Base-by-base conservation (phyloP, 1,284 basidiomycete species). In the Paramarasmius palmivorus region DNA sequence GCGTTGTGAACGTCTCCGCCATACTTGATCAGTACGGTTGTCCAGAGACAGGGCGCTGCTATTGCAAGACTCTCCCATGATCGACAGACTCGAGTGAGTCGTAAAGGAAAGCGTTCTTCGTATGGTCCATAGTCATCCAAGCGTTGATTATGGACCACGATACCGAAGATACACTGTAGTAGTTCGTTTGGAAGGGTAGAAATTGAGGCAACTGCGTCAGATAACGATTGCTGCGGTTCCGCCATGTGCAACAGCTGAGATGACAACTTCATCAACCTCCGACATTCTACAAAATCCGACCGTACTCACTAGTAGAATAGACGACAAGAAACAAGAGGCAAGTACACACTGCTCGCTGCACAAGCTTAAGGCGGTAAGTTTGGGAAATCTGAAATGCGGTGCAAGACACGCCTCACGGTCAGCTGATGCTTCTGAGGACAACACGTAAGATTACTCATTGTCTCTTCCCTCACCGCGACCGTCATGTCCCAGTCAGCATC, bases 401-500 rank as follows among this genome's bases (percentile, higher is more conserved):
- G 23, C 25, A 23, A 8, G 19, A 23, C 17, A 17, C 22, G 32
- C 9, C 14, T 25, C 15, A 41, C 41, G 47, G 17, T 22, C 26
- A 47, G n/a, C 26, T 40, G 50, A 38, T 23, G 20, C 20, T 25
- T 49, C 10, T 45, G 49, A 41, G 45, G 39, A 12, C 19, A 44
- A 6, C 14, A 40, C 29, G 42, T 25, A 36, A 41, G 42, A 37
- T 25, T 47, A 9, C 15, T 45, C 25, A n/a, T 22, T 14, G 22
- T n/a, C 23, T 35, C 50, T 17, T 12, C 39, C 39, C 25, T 26
- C 1, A 15, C 44, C 14, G n/a, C 25, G 25, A 46, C 50, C 50
- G 58, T 49, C 42, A 73, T 73, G 71, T 73, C 73, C n/a, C 66
- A 73, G 61, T 74, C 74, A 62, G 25, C n/a, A n/a, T 78, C 79